These are phyloP conservation scores for Diplodia intermedia DNA, from an alignment of 2,329 filamentous ascomycete genomes.

Conservation along the genomic window DNA sequence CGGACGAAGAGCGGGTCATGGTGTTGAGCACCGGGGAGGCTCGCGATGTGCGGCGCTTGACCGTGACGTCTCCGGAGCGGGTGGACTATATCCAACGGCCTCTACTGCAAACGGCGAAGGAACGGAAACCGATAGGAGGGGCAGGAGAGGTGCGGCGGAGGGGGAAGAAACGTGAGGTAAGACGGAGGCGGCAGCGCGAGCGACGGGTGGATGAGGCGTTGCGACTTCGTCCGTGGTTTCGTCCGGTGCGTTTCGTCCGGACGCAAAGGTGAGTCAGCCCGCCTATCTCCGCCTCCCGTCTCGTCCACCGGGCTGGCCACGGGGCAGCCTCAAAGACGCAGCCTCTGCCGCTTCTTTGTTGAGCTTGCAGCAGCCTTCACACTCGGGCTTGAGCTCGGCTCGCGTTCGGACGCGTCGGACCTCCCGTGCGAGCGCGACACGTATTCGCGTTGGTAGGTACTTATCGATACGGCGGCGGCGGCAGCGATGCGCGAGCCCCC, in stretches of 20 bases:
- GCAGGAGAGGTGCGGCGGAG: background rate
- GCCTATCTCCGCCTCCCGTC: background rate
- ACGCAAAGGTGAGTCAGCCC: slow-evolving; percentile 12
- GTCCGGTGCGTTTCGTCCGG: slow-evolving; percentile 9
- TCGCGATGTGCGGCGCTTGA: background rate
- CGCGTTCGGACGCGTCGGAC: too few relatives aligned
- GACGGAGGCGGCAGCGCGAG: background rate
- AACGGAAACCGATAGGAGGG: background rate
- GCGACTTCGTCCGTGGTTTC: slow-evolving; percentile 11
- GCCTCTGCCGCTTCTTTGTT: too few relatives aligned
- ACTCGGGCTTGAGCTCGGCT: too few relatives aligned
- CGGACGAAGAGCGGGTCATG: slow-evolving; percentile 31
- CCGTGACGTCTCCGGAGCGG: too few relatives aligned
- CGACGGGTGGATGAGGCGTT: background rate
- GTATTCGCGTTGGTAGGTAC: too few relatives aligned
- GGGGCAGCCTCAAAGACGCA: background rate
- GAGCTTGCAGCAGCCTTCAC: too few relatives aligned
- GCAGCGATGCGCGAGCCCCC: background rate
- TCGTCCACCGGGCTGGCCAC: too few relatives aligned
- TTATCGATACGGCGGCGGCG: background rate
- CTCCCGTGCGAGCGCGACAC: too few relatives aligned
- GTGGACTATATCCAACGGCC: slow-evolving; percentile 1
- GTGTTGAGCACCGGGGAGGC: background rate
- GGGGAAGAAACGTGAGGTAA: background rate
- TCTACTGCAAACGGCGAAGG: background rate